These are phyloP conservation scores for Trichoderma asperellum DNA, from an alignment of 2,329 filamentous ascomycete genomes.

Conservation along the genomic window DNA sequence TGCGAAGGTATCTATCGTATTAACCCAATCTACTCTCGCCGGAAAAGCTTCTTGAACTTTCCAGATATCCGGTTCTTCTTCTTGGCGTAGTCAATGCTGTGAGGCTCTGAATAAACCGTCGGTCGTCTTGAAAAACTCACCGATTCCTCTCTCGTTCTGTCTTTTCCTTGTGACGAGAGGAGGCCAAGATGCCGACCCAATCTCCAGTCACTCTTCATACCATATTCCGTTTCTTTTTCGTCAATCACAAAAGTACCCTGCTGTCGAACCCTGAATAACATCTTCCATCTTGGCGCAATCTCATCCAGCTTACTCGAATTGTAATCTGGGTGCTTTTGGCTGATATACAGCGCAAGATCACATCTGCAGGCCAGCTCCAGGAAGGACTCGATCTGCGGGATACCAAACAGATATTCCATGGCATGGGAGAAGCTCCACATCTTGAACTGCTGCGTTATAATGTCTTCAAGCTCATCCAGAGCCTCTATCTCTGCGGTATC, in stretches of 20 bases:
- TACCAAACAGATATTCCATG: constrained; percentile 7
- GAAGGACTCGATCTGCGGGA: constrained; percentile 1
- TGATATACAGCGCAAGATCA: constrained; percentile 4
- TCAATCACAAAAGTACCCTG: neutral
- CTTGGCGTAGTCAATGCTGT: neutral
- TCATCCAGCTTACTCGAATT: neutral
- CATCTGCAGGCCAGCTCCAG: constrained; percentile 14
- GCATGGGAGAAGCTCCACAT: constrained; percentile 10
- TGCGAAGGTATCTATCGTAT: neutral
- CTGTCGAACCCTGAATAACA: neutral
- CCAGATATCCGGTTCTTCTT: neutral
- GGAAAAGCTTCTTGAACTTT: neutral
- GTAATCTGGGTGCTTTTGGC: constrained; percentile 5
- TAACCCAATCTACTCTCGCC: neutral
- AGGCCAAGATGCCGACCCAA: neutral
- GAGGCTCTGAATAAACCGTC: neutral
- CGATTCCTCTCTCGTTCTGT: neutral
- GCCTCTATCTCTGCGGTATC: neutral
- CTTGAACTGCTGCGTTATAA: neutral
- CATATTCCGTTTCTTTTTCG: neutral
- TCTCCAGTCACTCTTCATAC: neutral
- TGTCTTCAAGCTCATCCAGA: constrained; percentile 8
- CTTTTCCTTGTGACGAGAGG: neutral
- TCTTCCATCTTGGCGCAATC: neutral
- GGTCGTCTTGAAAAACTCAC: neutral